Conservation (phyloP, 2,329 filamentous ascomycete genomes). For the Stemphylium vesicarium region DNA sequence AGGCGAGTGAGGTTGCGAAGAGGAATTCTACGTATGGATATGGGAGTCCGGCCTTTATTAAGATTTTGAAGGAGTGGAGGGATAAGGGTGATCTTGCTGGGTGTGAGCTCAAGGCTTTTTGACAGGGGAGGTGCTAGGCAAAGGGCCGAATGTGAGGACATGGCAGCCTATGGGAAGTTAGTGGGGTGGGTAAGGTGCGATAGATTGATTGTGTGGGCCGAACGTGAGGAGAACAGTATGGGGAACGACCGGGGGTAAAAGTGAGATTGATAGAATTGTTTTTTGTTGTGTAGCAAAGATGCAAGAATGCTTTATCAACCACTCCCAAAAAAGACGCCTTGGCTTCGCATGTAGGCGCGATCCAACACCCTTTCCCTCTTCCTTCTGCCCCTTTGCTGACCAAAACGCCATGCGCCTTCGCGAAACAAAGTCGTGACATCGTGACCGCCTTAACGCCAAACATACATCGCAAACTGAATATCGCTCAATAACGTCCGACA, state of each 20-base stretch:
- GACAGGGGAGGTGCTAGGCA: neutral
- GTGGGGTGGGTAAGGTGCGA: neutral
- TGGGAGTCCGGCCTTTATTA: conserved; percentile 41
- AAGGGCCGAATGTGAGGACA: neutral
- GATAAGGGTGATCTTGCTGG: conserved; percentile 17
- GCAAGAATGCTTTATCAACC: no score
- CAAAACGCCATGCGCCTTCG: conserved; percentile 10
- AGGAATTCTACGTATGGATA: conserved; percentile 35
- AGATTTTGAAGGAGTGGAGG: conserved; percentile 44
- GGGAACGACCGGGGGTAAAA: no score
- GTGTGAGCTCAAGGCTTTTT: neutral
- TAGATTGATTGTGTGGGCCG: no score
- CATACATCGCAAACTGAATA: neutral
- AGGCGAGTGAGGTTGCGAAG: neutral
- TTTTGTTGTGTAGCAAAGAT: no score
- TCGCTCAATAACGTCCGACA: conserved; percentile 16
- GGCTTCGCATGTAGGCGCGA: neutral
- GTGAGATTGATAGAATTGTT: no score
- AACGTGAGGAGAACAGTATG: no score
- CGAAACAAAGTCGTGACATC: neutral
- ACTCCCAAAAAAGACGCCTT: neutral
- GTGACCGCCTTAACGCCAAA: conserved; percentile 7
- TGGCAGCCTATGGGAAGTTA: neutral
- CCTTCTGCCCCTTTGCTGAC: neutral
- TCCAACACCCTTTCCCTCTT: neutral